Base-by-base conservation (phyloP, 2,329 filamentous ascomycete species). In the Trichoderma arundinaceum region DNA sequence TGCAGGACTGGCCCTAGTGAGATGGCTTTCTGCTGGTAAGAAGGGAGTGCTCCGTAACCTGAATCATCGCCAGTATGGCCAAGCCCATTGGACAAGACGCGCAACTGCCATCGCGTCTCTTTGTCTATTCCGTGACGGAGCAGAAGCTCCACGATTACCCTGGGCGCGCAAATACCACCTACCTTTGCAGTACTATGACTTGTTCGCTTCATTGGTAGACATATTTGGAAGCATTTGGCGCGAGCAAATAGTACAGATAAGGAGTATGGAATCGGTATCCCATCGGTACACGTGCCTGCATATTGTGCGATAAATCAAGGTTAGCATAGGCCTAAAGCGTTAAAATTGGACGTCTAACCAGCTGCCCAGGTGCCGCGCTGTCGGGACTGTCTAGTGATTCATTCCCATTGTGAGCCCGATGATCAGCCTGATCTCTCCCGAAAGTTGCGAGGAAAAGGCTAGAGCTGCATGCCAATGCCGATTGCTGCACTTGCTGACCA, bases 391-490 rank as follows among this genome's bases (percentile, higher is more conserved):
- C 32, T 33, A 13, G 12, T 22, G 10, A 13, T 13, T n/a, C 9
- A 17, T 35, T 28, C 7, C 7, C 13, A 17, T 17, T 43, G 5
- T 7, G 15, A 57, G 22, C 9, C 22, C 35, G 39, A 32, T 3
- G 15, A 32, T 28, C 44, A 32, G 15, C 33, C 19, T 28, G 19
- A 10, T 46, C 9, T 22, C 19, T 54, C 35, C 52, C 35, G 19
- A 54, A 41, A 19, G 3, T 1, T 33, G 17, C 39, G 19, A 48
- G 19, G 12, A 62, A 33, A 28, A 12, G 22, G 33, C 38, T n/a
- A 43, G 22, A 52, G 58, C 48, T 62, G 38, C 48, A 61, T 52
- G 48, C 44, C 28, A 13, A 17, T 46, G 38, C 52, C 52, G 35
- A 22, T 13, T 19, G 8, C 43, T 19, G 43, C 43, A 19, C 7